Evolutionary conservation across 164 flowering plant genomes (phyloP), one percentile per base, ranked within the genome.

Genomic region (Buxus sempervirens): DNA sequence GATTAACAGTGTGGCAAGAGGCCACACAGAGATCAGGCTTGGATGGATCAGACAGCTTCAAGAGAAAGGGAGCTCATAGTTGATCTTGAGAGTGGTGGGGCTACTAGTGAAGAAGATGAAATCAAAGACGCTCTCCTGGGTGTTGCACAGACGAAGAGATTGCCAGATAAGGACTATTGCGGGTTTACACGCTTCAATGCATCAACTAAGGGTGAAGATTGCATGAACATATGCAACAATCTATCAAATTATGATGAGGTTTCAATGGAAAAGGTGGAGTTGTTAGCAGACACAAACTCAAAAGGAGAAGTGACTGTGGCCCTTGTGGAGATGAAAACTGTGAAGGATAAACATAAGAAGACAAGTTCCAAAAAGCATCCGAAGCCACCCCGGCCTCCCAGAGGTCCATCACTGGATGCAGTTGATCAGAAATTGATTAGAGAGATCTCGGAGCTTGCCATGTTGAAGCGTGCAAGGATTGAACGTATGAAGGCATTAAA

Each of bases 351-450:
- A 55, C 75, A 79, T 0, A 89, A 81, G 24, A 80, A 82, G 64
- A 61, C 65, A 1, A 72, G 79, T 45, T 68, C 78, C 61, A 89
- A 87, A 70, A 85, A 83, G 71, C 63, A 85, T 23, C 80, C 88
- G 0, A 88, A 80, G 58, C 94, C 94, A 72, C 95, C 93, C 4
- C 78, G 90, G 14, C 93, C 97, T 23, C 93, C 91, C 4, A 79
- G 77, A 72, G 86, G 84, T 13, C 84, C 86, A 7, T 83, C 87
- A 7, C 60, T 89, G 76, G 91, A 87, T 81, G 83, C 86, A 15
- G 83, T 87, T 12, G 97, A 91, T 63, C 80, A 78, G 82, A 91
- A 85, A 76, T 72, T 87, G 48, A 76, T 89, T 12, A 78, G 69
- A 64, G 94, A 89, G 76, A 70, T 91, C 15, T 60, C 87, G 55